phyloP scores from a whole-genome alignment of 345 rosid species.

The Stellera chamaejasme region DNA sequence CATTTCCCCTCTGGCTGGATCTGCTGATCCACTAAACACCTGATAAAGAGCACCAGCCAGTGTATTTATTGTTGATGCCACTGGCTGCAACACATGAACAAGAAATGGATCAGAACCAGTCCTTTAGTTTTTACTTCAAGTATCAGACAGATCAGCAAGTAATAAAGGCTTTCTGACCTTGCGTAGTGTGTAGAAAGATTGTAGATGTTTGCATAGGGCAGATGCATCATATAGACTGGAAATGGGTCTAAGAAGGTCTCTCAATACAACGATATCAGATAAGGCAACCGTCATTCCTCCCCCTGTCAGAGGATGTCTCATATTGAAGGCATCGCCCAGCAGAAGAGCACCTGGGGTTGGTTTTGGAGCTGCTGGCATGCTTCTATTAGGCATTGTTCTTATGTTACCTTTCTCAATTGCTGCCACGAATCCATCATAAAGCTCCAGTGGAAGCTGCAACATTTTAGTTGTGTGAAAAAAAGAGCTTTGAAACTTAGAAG shows the following conservation, averaged over 20 bases:
- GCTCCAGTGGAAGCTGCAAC: conserved; percentile 36
- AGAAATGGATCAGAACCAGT: too few relatives aligned
- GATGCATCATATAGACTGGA: conserved; percentile 29
- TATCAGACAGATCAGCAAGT: background rate
- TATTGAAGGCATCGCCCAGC: conserved; percentile 47
- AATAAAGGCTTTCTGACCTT: conserved; percentile 22
- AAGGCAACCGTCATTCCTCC: conserved; percentile 62
- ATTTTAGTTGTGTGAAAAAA: background rate
- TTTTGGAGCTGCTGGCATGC: conserved; percentile 38
- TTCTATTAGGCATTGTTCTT: conserved; percentile 37
- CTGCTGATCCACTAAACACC: conserved; percentile 20
- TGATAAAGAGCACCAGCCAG: conserved; percentile 23
- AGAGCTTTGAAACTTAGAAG: background rate
- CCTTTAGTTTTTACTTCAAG: background rate
- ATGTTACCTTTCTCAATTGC: conserved; percentile 38
- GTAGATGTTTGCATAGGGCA: conserved; percentile 28
- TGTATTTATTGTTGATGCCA: conserved; percentile 35
- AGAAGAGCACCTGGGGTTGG: conserved; percentile 51
- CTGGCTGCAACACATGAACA: conserved; percentile 15
- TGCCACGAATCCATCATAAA: conserved; percentile 24
- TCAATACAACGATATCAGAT: conserved; percentile 36
- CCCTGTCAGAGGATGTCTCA: conserved; percentile 49
- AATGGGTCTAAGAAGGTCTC: conserved; percentile 39
- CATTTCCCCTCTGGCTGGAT: conserved; percentile 26
- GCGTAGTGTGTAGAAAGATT: conserved; percentile 37